Conservation (phyloP, 2,329 filamentous ascomycete genomes). For the Trichoderma sp. region DNA sequence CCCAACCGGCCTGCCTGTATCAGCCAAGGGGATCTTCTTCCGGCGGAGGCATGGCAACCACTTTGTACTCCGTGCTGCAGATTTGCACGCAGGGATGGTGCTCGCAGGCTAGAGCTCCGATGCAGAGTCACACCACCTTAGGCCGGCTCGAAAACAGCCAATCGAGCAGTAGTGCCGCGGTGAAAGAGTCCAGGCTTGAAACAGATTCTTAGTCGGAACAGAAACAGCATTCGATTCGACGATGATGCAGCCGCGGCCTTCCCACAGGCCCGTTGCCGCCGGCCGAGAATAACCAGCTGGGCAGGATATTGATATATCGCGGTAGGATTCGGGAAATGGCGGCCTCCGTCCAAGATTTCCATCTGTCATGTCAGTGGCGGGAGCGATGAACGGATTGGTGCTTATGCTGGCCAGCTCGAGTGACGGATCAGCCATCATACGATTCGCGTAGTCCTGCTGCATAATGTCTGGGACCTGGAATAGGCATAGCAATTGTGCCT, state of each 20-base stretch:
- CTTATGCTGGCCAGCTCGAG: constrained; percentile 12
- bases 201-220: neutral
- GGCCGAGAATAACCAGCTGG: neutral
- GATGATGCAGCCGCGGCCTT: neutral
- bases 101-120: neutral
- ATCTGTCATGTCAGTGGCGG: neutral
- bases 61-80: constrained; percentile 1
- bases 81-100: constrained; percentile 12
- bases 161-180: neutral
- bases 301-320: neutral
- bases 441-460: constrained; percentile 1
- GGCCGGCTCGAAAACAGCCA: neutral
- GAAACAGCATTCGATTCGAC: neutral
- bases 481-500: neutral
- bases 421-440: constrained; percentile 10
- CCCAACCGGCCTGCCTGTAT: constrained; percentile 4
- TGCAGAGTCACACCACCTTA: constrained; percentile 19
- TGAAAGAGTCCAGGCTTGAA: neutral
- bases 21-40: constrained; percentile 17
- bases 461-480: neutral
- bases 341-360: constrained; percentile 7
- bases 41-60: constrained; percentile 9
- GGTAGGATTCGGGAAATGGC: constrained; percentile 6
- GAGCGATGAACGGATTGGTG: neutral
- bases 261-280: neutral